Base-by-base conservation (phyloP, 208 protist species). In the Wallacemonas sp. region DNA sequence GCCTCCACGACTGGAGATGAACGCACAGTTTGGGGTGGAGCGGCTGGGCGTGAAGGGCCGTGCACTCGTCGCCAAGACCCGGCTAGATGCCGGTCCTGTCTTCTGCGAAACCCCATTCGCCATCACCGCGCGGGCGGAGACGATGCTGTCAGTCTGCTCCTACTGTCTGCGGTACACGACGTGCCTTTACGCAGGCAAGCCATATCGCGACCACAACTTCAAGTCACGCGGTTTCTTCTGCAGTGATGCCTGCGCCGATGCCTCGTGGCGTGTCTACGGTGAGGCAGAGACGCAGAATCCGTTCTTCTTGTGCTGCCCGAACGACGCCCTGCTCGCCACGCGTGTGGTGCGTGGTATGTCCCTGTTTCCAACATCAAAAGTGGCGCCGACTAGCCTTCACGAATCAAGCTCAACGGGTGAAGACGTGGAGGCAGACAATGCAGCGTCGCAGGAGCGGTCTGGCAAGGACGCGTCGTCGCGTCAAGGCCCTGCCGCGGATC, bases 211-310 rank as follows among this genome's bases (percentile, higher is more conserved):
- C 41, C 65, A 69, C 33, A 66, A 64, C 28, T 79, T 77, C 55
- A 80, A 86, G 54, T 79, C 78, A 26, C 82, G 91, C n/a, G 91
- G 91, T 26, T 78, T 96, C 28, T 96, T 94, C 70, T 96, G 88
- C 80, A 85, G 81, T 44, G 76, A 78, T 26, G 66, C 38, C 17
- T 94, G 88, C 58, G 85, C 81, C 12, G 62, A 55, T 46, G 68
- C 68, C 0, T 73, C 77, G 34, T 96, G 91, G 91, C 68, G 77
- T 47, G 63, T 76, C 70, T 93, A 91, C 71, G 86, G 88, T 8
- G 67, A 83, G 31, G 72, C 78, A 49, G 88, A 93, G 67, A 78
- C 62, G 27, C 51, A 65, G 21, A 86, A 91, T 68, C 39, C 77
- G 2, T 96, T 96, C 62, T 94, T 88, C 61, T 68, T 94, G 17